A percentile compares a stretch with the other conserved stretches of the same genome.
These are phyloP conservation scores for Penicillium parvum DNA, from an alignment of 495 filamentous ascomycete species.

Conservation along the genomic window DNA sequence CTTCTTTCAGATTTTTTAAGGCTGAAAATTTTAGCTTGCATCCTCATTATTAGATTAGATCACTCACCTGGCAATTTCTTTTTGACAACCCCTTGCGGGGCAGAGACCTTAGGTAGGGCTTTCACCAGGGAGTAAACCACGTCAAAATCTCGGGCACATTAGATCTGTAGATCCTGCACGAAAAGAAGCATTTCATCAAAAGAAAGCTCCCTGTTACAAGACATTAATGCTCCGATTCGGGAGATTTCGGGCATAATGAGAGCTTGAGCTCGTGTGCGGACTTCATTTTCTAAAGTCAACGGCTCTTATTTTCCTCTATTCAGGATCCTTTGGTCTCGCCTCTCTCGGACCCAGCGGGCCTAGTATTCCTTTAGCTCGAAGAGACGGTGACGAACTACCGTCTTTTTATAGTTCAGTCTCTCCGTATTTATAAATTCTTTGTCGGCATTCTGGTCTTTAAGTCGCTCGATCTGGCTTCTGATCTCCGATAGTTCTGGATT, in stretches of 20 bases:
- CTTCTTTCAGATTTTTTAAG: conserved; percentile 16
- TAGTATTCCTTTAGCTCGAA: conserved; percentile 14
- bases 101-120: conserved; percentile 14
- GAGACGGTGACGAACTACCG: conserved; percentile 9
- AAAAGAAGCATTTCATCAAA: conserved; percentile 21
- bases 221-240: conserved; percentile 15
- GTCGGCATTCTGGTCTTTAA: conserved; percentile 3
- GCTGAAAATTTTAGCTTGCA: conserved; percentile 13
- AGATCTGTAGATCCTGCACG: conserved; percentile 13
- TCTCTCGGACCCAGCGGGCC: conserved; percentile 14
- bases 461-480: conserved; percentile 7
- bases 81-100: conserved; percentile 9
- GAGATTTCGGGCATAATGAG: conserved; percentile 18
- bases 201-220: conserved; percentile 17
- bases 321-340: conserved; percentile 15
- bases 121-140: conserved; percentile 24
- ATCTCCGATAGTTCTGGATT: conserved; percentile 11
- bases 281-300: conserved; percentile 4
- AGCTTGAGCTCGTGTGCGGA: conserved; percentile 13
- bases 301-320: conserved; percentile 15
- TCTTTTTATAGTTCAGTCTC: conserved; percentile 13
- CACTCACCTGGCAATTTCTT: conserved; percentile 11
- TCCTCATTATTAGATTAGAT: conserved; percentile 6
- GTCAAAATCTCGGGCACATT: conserved; percentile 16
- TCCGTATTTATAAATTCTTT: conserved; percentile 7